Base-by-base conservation (phyloP, 1,284 basidiomycete genomes). In the Pisolithus thermaeus region DNA sequence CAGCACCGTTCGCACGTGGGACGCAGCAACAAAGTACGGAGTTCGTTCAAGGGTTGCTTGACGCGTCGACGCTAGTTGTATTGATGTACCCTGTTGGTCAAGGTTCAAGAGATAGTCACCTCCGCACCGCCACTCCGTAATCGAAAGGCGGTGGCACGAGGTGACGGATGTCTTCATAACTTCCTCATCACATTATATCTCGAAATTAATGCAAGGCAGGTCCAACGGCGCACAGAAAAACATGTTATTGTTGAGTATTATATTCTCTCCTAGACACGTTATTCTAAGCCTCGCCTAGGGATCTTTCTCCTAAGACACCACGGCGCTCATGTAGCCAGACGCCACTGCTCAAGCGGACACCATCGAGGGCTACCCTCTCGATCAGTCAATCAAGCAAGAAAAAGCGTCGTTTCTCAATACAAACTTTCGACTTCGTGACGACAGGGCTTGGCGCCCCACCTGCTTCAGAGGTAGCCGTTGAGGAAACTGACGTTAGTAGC, bases 201-300 rank as follows among this genome's bases (percentile, higher is more conserved):
- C 32, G 12, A 5, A 35, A 16, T 12, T 35, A 35, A 35, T 14
- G 32, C 32, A 35, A 35, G 12, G 32, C 32, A 35, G 32, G 32
- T 35, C 32, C 12, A 35, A 16, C 12, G 16, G 32, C 12, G 12
- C 32, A 35, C 32, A 14, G 14, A 12, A 14, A 14, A 35, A 28
- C 44, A 69, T 66, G 64, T 54, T 61, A 42, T 44, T 61, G 64
- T 64, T 64, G 66, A 68, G 64, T 68, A 28, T 53, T 14, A 40
- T 50, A 45, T 25, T 23, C 53, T 49, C 52, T 47, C 1, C n/a
- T 40, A 38, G 28, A 44, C 35, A 52, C 35, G 46, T 49, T 36
- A 23, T 49, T 50, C 61, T 69, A 47, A 66, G 59, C 52, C 30
- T 36, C 27, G 53, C 36, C 39, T 51, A 66, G 63, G 51, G 56